phyloP scores from a whole-genome alignment of 176 grass and related monocot species.

The Hsuehochloa calcarea region DNA sequence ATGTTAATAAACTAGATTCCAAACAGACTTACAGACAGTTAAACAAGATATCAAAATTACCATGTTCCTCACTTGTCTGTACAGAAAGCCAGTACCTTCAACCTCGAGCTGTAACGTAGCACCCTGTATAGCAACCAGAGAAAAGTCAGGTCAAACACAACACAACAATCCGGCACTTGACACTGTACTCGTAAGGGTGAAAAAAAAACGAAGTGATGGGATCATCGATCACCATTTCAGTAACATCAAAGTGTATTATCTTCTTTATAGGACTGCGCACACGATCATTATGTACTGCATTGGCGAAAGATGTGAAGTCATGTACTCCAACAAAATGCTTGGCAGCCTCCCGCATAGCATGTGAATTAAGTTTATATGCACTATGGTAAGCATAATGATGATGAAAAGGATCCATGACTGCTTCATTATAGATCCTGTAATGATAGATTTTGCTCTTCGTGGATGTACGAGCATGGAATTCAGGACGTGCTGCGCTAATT shows the following conservation, averaged over 20 bases:
- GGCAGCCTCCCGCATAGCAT: slow-evolving; percentile 78
- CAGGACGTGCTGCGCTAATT: slow-evolving; percentile 61
- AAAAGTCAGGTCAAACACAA: slow-evolving; percentile 29
- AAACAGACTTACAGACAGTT: not conserved
- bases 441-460: slow-evolving; percentile 88
- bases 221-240: slow-evolving; percentile 60
- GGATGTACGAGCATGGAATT: slow-evolving; percentile 87
- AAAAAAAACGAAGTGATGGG: not conserved
- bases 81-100: slow-evolving; percentile 92
- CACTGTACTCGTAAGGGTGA: not conserved
- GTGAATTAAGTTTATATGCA: slow-evolving; percentile 70
- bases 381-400: slow-evolving; percentile 69
- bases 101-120: slow-evolving; percentile 81
- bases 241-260: slow-evolving; percentile 76
- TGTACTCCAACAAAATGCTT: slow-evolving; percentile 81
- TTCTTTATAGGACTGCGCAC: slow-evolving; percentile 63
- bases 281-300: slow-evolving; percentile 69
- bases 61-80: slow-evolving; percentile 99
- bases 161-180: not conserved
- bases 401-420: slow-evolving; percentile 86
- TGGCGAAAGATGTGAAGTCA: slow-evolving; percentile 90
- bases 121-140: slow-evolving; percentile 51
- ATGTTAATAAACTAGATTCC: slow-evolving; percentile 5
- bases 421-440: slow-evolving; percentile 90
- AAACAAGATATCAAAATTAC: slow-evolving; percentile 47